Evolutionary conservation across 148 eudicot genomes (phyloP).

Genomic region (Dianthus caryophyllus): DNA sequence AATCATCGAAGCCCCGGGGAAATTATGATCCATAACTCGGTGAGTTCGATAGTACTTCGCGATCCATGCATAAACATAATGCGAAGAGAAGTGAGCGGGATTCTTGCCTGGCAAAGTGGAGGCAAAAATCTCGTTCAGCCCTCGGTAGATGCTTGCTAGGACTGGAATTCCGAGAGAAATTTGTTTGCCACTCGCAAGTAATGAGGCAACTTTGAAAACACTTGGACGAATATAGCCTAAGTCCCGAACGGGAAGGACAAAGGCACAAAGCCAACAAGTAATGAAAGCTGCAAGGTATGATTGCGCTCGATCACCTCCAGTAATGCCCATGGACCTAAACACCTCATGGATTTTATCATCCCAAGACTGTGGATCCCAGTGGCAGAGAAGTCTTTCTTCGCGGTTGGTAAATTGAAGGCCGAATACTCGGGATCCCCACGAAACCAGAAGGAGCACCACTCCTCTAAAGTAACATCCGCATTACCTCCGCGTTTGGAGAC

Average conservation of each 20-base stretch:
- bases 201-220: background rate
- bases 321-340: background rate
- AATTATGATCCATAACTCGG: too few species aligned
- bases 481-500: background rate
- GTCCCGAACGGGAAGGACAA: background rate
- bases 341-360: background rate
- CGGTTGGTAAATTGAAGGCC: background rate
- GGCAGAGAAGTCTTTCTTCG: background rate
- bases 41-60: background rate
- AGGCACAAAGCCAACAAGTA: conserved; percentile 1
- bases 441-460: background rate
- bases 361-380: background rate
- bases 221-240: background rate
- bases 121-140: background rate
- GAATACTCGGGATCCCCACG: background rate
- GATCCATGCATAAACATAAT: background rate
- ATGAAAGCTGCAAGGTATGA: background rate
- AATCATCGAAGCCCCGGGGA: too few species aligned
- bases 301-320: background rate
- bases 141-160: background rate
- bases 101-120: background rate
- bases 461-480: background rate
- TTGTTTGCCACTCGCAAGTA: background rate
- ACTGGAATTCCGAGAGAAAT: background rate
- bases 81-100: background rate